phyloP scores from a whole-genome alignment of 331 rosid genomes.

The Cydonia oblonga region DNA sequence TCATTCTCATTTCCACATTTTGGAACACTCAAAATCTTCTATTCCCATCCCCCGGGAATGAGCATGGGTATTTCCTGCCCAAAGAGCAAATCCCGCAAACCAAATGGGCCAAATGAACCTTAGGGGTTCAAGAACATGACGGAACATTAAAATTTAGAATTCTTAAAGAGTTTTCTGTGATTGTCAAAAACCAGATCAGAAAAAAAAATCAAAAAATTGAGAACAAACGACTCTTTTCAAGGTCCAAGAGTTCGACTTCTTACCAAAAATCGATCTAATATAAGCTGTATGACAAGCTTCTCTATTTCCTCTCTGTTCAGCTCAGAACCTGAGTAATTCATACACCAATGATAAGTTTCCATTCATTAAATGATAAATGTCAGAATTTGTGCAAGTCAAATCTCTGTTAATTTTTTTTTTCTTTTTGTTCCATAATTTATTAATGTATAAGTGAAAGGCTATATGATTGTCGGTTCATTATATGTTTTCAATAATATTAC shows the following conservation, averaged over 20 bases:
- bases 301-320: slow-evolving; percentile 75
- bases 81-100: too few relatives aligned
- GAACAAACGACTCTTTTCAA: slow-evolving; percentile 8
- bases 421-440: too few relatives aligned
- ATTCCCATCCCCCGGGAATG: background rate
- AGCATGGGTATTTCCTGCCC: too few relatives aligned
- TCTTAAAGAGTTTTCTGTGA: too few relatives aligned
- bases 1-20: background rate
- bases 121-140: background rate
- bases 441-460: too few relatives aligned
- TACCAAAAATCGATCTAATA: slow-evolving; percentile 68
- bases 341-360: slow-evolving; percentile 3
- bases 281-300: slow-evolving; percentile 70
- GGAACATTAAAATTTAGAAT: too few relatives aligned
- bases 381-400: too few relatives aligned
- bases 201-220: background rate
- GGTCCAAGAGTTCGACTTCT: slow-evolving; percentile 8
- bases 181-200: background rate
- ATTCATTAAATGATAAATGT: background rate
- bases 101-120: background rate
- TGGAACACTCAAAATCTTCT: background rate
- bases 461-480: too few relatives aligned
- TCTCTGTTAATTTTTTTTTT: too few relatives aligned
- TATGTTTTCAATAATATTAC: too few relatives aligned
- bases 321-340: slow-evolving; percentile 49